These are phyloP conservation scores for Pinguiococcus pyrenoidosus DNA, from an alignment of 108 stramenopile genomes.

Conservation along the genomic window DNA sequence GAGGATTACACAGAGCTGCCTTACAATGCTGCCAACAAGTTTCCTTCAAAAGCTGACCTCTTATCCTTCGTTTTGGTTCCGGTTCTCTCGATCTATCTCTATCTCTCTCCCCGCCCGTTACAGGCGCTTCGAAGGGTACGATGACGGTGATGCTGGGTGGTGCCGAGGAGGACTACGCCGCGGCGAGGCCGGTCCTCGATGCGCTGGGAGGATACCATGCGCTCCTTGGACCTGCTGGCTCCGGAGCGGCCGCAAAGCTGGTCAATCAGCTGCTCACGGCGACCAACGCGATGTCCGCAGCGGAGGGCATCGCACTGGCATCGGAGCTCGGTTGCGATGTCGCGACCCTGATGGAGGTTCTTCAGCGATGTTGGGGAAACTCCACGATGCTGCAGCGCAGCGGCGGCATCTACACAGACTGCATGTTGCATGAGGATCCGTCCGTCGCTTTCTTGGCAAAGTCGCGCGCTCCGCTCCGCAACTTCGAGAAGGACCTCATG, in stretches of 20 bases:
- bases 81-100: no score
- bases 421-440: neutral
- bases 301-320: neutral
- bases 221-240: neutral
- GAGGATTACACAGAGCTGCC: no score
- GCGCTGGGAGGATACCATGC: neutral
- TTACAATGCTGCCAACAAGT: no score
- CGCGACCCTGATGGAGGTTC: neutral
- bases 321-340: neutral
- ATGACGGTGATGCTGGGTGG: neutral
- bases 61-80: no score
- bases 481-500: constrained; percentile 1
- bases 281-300: neutral
- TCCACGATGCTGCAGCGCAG: neutral
- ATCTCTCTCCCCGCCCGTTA: no score
- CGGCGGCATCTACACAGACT: neutral
- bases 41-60: no score
- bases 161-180: neutral
- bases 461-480: neutral
- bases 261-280: constrained; percentile 1
- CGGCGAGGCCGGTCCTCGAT: neutral
- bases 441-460: neutral
- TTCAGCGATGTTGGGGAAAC: neutral
- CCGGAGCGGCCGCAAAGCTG: neutral
- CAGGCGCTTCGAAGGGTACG: neutral